Evolutionary conservation across 352 stramenopile genomes (phyloP).

Genomic region (Pythium insidiosum): DNA sequence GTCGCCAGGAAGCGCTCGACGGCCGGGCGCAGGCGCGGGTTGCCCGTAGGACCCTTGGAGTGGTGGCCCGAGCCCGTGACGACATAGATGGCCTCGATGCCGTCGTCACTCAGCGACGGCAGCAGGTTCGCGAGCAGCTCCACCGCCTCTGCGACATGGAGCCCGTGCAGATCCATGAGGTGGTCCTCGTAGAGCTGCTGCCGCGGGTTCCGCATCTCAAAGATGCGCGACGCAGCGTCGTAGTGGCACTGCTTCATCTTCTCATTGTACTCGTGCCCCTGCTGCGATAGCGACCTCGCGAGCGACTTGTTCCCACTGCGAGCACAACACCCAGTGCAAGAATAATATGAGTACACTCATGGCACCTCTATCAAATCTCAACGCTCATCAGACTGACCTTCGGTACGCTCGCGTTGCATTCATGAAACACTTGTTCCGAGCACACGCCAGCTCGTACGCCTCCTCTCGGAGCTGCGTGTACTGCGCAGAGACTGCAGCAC

Average conservation of each 20-base stretch:
- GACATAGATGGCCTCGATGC: slow-evolving; percentile 67
- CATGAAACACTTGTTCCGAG: slow-evolving; percentile 86
- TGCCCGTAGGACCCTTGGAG: slow-evolving; percentile 57
- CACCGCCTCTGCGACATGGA: slow-evolving; percentile 74
- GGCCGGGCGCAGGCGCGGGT: slow-evolving; percentile 60
- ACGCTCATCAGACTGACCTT: too few species aligned
- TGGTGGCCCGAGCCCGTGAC: slow-evolving; percentile 81
- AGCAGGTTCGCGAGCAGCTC: slow-evolving; percentile 73
- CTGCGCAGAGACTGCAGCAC: slow-evolving; percentile 43
- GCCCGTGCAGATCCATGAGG: slow-evolving; percentile 77
- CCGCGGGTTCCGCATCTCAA: slow-evolving; percentile 67
- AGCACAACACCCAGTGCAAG: too few species aligned
- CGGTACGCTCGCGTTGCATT: slow-evolving; percentile 74
- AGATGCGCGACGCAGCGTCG: slow-evolving; percentile 63
- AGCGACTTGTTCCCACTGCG: slow-evolving; percentile 63
- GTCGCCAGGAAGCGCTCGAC: slow-evolving; percentile 70
- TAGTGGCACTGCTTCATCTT: slow-evolving; percentile 85
- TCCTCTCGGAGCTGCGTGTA: slow-evolving; percentile 72
- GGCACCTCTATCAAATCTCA: too few species aligned
- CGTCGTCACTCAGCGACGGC: slow-evolving; percentile 57
- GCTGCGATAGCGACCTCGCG: slow-evolving; percentile 59
- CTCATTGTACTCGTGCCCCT: slow-evolving; percentile 74
- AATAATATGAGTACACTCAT: background rate
- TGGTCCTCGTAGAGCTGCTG: slow-evolving; percentile 69
- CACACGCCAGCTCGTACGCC: slow-evolving; percentile 72